A percentile compares a stretch with the other conserved stretches of the same genome.
Evolutionary conservation across 495 filamentous ascomycete genomes (phyloP).

Genomic region (Glonium stellatum): DNA sequence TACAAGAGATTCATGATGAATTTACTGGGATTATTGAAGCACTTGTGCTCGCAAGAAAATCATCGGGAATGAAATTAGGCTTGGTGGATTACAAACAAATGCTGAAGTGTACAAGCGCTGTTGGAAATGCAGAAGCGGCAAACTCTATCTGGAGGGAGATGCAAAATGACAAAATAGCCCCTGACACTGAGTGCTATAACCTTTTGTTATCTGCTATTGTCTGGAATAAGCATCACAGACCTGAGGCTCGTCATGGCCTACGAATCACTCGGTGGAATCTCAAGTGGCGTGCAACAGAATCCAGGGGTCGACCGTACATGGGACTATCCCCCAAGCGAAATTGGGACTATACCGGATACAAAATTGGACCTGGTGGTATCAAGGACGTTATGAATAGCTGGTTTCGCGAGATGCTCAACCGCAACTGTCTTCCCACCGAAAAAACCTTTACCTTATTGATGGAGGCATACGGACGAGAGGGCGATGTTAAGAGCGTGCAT

Average conservation of each 20-base stretch:
- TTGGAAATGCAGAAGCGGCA: conserved; percentile 42
- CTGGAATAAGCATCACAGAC: conserved; percentile 2
- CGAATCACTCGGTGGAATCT: background rate
- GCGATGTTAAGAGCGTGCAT: conserved; percentile 43
- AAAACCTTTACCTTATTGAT: conserved; percentile 52
- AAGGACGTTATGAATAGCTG: conserved; percentile 34
- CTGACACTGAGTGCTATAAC: conserved; percentile 53
- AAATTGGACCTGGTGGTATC: conserved; percentile 23
- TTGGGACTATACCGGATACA: conserved; percentile 2
- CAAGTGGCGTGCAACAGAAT: background rate
- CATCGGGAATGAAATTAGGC: conserved; percentile 29
- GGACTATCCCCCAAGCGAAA: background rate
- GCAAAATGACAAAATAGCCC: conserved; percentile 34
- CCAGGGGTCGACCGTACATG: background rate
- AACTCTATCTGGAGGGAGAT: conserved; percentile 49
- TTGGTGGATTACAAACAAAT: conserved; percentile 51
- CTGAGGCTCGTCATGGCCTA: background rate
- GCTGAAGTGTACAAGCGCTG: conserved; percentile 47
- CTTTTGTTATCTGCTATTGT: conserved; percentile 44
- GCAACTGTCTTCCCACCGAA: conserved; percentile 45
- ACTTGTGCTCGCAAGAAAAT: background rate
- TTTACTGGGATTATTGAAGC: background rate
- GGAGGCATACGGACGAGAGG: conserved; percentile 50
- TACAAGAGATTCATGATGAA: background rate
- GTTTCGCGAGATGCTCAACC: conserved; percentile 47